Conservation (phyloP, 2,329 filamentous ascomycete genomes). For the Cladosporium sp. region DNA sequence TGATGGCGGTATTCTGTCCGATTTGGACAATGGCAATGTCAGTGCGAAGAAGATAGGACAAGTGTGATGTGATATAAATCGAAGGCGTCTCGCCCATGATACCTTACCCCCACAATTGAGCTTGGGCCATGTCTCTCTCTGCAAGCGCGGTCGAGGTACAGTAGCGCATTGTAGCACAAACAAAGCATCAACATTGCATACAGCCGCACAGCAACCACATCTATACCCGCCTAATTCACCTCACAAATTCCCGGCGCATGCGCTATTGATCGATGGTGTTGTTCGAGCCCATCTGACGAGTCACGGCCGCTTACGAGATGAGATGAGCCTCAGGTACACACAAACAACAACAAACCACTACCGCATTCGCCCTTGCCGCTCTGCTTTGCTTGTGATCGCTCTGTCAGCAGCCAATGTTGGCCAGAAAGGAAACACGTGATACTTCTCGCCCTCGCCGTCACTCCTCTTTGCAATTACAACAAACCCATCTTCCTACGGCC, state of each 20-base stretch:
- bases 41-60: neutral
- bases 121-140: neutral
- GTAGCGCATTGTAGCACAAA: neutral
- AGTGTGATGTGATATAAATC: neutral
- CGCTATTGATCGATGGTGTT: too few species aligned
- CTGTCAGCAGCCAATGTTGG: conserved; percentile 10
- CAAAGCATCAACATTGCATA: neutral
- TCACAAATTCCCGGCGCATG: neutral
- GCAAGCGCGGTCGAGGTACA: too few species aligned
- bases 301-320: conserved; percentile 8
- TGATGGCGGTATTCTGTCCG: conserved; percentile 5
- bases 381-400: conserved; percentile 3
- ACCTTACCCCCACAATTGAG: neutral
- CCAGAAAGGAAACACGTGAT: neutral
- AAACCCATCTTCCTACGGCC: conserved; percentile 2
- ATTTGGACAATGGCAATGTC: neutral
- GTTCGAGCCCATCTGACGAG: neutral
- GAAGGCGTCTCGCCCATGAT: neutral
- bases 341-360: neutral
- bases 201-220: neutral
- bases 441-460: neutral
- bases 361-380: conserved; percentile 3
- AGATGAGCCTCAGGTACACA: neutral
- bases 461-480: neutral
- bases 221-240: neutral